Base-by-base conservation (phyloP, 345 rosid species). In the Salix suchowensis region DNA sequence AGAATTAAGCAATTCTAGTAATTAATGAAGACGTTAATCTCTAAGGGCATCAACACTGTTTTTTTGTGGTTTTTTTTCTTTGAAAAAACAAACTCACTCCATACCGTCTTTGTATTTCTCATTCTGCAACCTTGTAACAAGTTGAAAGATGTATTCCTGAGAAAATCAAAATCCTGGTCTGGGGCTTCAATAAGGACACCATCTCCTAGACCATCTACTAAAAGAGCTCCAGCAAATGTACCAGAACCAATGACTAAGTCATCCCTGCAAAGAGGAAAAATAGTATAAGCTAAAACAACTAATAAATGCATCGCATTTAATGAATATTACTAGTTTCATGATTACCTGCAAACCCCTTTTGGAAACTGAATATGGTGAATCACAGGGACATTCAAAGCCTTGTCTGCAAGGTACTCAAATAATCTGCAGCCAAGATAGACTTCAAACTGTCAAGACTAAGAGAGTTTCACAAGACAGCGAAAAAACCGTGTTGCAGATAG, bases 201-300 rank as follows among this genome's bases (percentile, higher is more conserved):
- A 80, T 96, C 99, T 34, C 98, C 99, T 9, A 96, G 96, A 68
- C 99, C 99, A 84, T 96, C 99, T 1, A 96, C 99, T 61, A 96
- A 84, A 79, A 96, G 96, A 36, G 88, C 94, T 75, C 99, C 97
- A 0, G 90, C 94, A 62, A 91, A 89, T 52, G 94, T 68, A 70
- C 99, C 99, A 6, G 99, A 97, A 26, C 86, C 84, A 78, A 93
- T 96, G 79, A 96, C 99, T 82, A 96, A 82, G 77, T 93, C 98
- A 74, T 96, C 99, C 86, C 98, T 93, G 85, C 83, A 86, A 74
- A 75, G 65, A 76, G 80, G 72, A 67, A 67, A 68, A 26, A 70
- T 28, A 74, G 26, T 68, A n/a, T 67, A 44, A 81, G 77, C 64
- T 67, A 55, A 71, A 69, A 76, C 61, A 6, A 52, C 34, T 46